These are phyloP conservation scores for Claviceps digitariae DNA, from an alignment of 2,329 filamentous ascomycete genomes.

Conservation along the genomic window DNA sequence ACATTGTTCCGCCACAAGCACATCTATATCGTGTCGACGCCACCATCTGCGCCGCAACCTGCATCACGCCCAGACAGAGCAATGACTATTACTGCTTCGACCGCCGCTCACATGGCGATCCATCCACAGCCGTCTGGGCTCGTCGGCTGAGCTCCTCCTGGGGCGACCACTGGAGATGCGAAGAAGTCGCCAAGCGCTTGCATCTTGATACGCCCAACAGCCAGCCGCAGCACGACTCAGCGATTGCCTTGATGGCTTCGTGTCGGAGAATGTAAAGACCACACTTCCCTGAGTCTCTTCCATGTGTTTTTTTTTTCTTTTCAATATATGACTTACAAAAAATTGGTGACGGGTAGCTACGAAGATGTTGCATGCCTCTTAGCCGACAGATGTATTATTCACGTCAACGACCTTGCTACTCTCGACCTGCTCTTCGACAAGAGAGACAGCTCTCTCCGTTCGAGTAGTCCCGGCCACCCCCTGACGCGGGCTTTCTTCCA, in stretches of 20 bases:
- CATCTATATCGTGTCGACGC: conserved; percentile 1
- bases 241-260: conserved; percentile 2
- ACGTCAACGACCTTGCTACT: conserved; percentile 1
- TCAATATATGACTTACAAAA: not conserved
- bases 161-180: conserved; percentile 6
- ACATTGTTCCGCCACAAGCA: not conserved
- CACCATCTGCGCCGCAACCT: conserved; percentile 3
- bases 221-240: not conserved
- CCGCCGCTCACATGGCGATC: conserved; percentile 5
- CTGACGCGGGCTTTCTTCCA: not conserved
- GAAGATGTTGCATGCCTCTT: conserved; percentile 1
- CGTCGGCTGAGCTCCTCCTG: conserved; percentile 5
- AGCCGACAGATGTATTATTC: conserved; percentile 1
- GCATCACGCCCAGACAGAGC: conserved; percentile 1
- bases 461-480: not conserved
- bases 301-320: not conserved
- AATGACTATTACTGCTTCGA: conserved; percentile 6
- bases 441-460: not conserved
- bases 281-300: not conserved
- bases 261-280: conserved; percentile 4
- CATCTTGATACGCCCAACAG: not conserved
- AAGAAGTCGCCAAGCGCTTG: conserved; percentile 5
- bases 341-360: not conserved
- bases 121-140: conserved; percentile 5
- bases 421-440: conserved; percentile 1